Evolutionary conservation across 306 rosid species (phyloP).

Genomic region (Lagenaria siceraria): DNA sequence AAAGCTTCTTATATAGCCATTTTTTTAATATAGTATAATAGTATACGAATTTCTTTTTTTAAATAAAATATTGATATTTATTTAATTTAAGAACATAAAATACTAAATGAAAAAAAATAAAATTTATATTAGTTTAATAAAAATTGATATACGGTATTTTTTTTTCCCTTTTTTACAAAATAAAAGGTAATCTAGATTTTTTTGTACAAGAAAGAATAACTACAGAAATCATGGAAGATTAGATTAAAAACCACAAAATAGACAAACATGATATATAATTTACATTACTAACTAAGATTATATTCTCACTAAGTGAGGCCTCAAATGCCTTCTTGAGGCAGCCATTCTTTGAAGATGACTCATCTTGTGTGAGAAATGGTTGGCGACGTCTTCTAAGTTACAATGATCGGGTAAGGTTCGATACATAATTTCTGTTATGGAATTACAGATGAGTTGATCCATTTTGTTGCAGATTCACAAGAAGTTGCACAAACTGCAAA

Average conservation of each 20-base stretch:
- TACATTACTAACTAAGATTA: not conserved
- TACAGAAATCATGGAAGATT: not conserved
- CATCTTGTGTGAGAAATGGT: not conserved
- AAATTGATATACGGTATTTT: not conserved
- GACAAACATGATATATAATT: not conserved
- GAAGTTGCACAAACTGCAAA: not conserved
- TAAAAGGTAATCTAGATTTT: not conserved
- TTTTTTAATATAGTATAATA: no score
- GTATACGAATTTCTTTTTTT: no score
- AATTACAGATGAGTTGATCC: not conserved
- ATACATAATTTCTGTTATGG: not conserved
- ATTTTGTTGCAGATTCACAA: not conserved
- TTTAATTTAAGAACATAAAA: not conserved
- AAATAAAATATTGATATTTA: not conserved
- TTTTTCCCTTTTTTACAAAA: not conserved
- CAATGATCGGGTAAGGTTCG: not conserved
- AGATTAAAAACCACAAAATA: not conserved
- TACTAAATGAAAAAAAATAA: no score
- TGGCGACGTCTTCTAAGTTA: not conserved
- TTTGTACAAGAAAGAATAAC: not conserved
- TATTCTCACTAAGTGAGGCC: not conserved
- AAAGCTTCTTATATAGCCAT: no score
- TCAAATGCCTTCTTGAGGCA: not conserved
- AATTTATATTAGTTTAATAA: no score
- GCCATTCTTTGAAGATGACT: not conserved